Conservation (phyloP, 169 alveolate genomes). For the Plasmodium chabaudi region DNA sequence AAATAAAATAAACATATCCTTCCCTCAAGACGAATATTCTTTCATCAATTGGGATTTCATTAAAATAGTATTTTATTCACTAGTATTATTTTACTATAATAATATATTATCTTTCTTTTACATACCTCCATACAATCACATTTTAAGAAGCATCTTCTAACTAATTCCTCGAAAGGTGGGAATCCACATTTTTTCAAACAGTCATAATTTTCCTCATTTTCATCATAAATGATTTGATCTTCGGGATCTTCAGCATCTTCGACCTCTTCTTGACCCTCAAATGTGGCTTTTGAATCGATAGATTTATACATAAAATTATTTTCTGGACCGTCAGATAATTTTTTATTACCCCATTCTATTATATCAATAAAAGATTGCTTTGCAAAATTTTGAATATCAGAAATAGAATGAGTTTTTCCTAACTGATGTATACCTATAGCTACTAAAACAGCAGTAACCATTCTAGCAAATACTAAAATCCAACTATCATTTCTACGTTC, state of each 20-base stretch:
- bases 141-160: constrained; percentile 81
- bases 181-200: constrained; percentile 85
- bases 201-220: constrained; percentile 83
- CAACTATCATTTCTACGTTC: constrained; percentile 82
- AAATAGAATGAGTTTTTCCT: constrained; percentile 88
- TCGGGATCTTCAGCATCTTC: constrained; percentile 81
- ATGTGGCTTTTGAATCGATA: constrained; percentile 80
- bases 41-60: too few species aligned
- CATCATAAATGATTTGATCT: constrained; percentile 81
- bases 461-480: constrained; percentile 82
- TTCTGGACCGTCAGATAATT: constrained; percentile 81
- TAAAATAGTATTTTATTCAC: not conserved
- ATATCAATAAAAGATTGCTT: constrained; percentile 89
- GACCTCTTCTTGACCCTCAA: constrained; percentile 72
- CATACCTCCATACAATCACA: constrained; percentile 87
- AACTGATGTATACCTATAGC: constrained; percentile 86
- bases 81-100: not conserved
- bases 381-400: constrained; percentile 87
- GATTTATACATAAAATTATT: constrained; percentile 80
- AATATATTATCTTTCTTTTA: not conserved
- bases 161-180: constrained; percentile 80
- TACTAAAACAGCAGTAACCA: constrained; percentile 86
- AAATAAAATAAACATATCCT: too few species aligned
- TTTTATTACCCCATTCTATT: constrained; percentile 90
- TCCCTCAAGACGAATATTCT: too few species aligned